Conservation (phyloP, 176 grass and related monocot genomes). For the Cymbopogon citratus region DNA sequence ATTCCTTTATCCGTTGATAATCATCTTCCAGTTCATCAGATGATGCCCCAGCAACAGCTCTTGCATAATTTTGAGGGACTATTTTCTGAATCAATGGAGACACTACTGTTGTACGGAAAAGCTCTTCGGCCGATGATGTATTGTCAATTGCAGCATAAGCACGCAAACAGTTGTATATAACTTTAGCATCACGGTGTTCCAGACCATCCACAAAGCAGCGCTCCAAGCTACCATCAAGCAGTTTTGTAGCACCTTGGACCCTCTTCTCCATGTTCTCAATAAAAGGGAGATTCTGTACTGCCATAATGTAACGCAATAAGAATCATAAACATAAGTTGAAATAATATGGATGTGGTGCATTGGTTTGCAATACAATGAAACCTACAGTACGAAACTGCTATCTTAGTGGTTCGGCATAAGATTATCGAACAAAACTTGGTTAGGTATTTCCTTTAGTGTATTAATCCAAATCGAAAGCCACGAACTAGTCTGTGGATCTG, state of each 20-base stretch:
- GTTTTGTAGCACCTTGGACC: conserved; percentile 71
- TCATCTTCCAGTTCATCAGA: conserved; percentile 72
- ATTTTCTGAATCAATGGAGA: conserved; percentile 80
- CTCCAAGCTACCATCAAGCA: conserved; percentile 81
- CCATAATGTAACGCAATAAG: conserved; percentile 56
- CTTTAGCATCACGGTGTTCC: conserved; percentile 62
- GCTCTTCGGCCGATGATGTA: conserved; percentile 82
- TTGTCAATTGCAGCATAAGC: conserved; percentile 97
- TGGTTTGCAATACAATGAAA: conserved; percentile 6
- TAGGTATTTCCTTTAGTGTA: background rate
- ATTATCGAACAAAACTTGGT: background rate
- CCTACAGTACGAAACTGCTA: background rate
- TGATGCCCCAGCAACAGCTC: conserved; percentile 45
- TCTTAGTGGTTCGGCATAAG: background rate
- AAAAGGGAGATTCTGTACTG: conserved; percentile 99
- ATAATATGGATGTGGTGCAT: background rate
- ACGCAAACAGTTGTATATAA: conserved; percentile 93
- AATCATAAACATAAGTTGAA: conserved; percentile 45
- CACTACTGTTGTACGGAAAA: conserved; percentile 76
- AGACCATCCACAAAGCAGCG: conserved; percentile 82
- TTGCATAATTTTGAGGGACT: conserved; percentile 61
- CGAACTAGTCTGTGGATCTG: background rate
- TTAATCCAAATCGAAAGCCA: background rate
- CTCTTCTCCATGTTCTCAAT: conserved; percentile 99
- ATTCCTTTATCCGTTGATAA: conserved; percentile 73